These are phyloP conservation scores for Fistulifera solaris DNA, from an alignment of 108 stramenopile species.

Conservation along the genomic window DNA sequence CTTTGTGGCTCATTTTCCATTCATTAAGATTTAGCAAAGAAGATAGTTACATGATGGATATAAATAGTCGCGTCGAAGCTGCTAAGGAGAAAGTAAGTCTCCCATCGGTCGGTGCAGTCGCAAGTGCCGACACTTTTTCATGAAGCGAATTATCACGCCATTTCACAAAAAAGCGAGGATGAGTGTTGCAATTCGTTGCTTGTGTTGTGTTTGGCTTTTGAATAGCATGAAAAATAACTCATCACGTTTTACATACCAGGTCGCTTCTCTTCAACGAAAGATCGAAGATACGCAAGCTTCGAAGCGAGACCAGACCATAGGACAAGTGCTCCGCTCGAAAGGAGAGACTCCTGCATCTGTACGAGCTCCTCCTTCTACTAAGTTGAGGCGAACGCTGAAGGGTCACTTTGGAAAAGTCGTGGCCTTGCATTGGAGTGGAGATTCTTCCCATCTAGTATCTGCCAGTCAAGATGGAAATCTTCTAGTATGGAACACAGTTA, in stretches of 20 bases:
- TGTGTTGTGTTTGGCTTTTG: too few species aligned
- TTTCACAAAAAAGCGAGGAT: too few species aligned
- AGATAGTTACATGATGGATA: too few species aligned
- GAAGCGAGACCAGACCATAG: conserved; percentile 34
- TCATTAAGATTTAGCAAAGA: too few species aligned
- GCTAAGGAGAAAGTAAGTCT: too few species aligned
- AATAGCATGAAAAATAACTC: too few species aligned
- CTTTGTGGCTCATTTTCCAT: too few species aligned
- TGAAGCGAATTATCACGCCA: too few species aligned
- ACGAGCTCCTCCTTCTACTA: conserved; percentile 57
- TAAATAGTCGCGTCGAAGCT: too few species aligned
- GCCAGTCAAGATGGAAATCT: conserved; percentile 99
- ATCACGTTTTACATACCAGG: conserved; percentile 16
- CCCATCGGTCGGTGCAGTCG: too few species aligned
- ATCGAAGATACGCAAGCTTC: conserved; percentile 29
- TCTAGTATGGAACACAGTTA: conserved; percentile 94
- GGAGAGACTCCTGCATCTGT: conserved; percentile 20
- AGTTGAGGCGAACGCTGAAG: conserved; percentile 70
- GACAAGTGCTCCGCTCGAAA: conserved; percentile 16
- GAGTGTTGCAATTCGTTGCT: too few species aligned
- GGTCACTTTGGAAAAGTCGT: conserved; percentile 98
- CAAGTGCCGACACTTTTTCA: too few species aligned
- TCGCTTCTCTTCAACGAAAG: conserved; percentile 36
- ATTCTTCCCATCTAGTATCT: conserved; percentile 70
- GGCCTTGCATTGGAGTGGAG: conserved; percentile 93